Percentiles rank a stretch among this genome's conserved stretches.
Conservation (phyloP, 1,284 basidiomycete genomes). For the Kalmanozyma brasiliensis region DNA sequence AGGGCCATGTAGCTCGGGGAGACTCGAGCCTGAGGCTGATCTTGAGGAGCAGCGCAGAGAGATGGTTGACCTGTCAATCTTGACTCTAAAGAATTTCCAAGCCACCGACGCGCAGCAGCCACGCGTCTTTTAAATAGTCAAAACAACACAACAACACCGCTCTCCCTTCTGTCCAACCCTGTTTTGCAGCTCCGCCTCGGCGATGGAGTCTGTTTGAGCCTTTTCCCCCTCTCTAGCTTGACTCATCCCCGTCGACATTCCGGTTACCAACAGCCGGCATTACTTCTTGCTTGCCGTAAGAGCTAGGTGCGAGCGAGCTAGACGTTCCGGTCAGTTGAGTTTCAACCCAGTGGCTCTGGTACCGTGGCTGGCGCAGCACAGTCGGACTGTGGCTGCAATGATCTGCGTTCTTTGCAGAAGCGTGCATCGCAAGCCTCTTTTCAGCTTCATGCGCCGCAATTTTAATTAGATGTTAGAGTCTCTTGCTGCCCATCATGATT, state of each 20-base stretch:
- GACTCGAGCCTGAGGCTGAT: no score
- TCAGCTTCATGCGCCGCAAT: background rate
- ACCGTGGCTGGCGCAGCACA: background rate
- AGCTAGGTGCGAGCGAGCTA: background rate
- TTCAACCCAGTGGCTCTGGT: no score
- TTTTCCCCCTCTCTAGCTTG: background rate
- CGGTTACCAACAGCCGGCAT: background rate
- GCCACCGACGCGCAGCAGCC: slow-evolving; percentile 35
- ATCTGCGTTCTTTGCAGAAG: slow-evolving; percentile 1
- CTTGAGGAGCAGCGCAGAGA: background rate
- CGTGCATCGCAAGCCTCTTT: slow-evolving; percentile 5
- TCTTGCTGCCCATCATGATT: slow-evolving; percentile 12
- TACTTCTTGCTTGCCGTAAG: no score
- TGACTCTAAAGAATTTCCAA: background rate
- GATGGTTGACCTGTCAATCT: slow-evolving; percentile 2
- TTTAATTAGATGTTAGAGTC: no score
- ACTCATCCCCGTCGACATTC: background rate
- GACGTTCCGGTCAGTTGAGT: no score
- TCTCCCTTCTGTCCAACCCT: no score
- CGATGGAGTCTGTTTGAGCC: slow-evolving; percentile 36
- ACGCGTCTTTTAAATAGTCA: slow-evolving; percentile 9
- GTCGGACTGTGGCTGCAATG: background rate
- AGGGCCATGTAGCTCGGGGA: background rate
- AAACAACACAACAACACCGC: slow-evolving; percentile 10
- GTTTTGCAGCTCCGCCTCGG: slow-evolving; percentile 39